A percentile compares a stretch with the other conserved stretches of the same genome.
Evolutionary conservation across 2,329 filamentous ascomycete genomes (phyloP).

Genomic region (Botryosphaeria dothidea): DNA sequence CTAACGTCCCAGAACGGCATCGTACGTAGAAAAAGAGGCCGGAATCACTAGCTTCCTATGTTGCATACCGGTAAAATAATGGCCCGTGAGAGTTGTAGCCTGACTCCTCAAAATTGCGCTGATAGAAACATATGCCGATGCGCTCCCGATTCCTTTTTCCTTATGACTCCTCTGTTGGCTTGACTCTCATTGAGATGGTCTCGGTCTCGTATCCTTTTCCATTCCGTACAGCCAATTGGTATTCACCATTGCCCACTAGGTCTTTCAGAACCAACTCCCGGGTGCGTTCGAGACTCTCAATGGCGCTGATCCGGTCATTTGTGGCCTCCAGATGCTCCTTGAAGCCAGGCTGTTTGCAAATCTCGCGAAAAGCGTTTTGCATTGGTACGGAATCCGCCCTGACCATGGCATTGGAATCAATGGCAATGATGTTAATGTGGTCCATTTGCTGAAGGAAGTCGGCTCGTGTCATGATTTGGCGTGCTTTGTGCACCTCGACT

Average conservation of each 20-base stretch:
- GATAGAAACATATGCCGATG: background rate
- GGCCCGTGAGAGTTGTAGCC: too few species aligned
- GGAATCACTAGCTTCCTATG: too few species aligned
- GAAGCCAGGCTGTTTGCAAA: constrained; percentile 72
- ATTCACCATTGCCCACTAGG: constrained; percentile 42
- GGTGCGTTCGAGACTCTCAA: constrained; percentile 76
- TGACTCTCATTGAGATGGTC: constrained; percentile 5
- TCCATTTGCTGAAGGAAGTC: constrained; percentile 88
- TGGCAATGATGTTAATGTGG: constrained; percentile 86
- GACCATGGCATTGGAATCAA: constrained; percentile 77
- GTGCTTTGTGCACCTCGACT: constrained; percentile 76
- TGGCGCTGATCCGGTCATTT: constrained; percentile 74
- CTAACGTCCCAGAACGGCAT: too few species aligned
- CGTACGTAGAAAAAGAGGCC: too few species aligned
- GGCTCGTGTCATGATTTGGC: constrained; percentile 82
- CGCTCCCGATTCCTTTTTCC: background rate
- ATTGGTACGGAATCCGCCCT: constrained; percentile 81
- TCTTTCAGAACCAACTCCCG: constrained; percentile 87
- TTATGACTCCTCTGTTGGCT: background rate
- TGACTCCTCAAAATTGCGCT: background rate
- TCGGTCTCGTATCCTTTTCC: constrained; percentile 4
- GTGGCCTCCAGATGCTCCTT: constrained; percentile 77
- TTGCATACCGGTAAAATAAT: too few species aligned
- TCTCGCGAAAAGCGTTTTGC: constrained; percentile 80
- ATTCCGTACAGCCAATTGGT: background rate